Evolutionary conservation across 305 asterid species (phyloP).

Genomic region (Caryopteris hybrid): DNA sequence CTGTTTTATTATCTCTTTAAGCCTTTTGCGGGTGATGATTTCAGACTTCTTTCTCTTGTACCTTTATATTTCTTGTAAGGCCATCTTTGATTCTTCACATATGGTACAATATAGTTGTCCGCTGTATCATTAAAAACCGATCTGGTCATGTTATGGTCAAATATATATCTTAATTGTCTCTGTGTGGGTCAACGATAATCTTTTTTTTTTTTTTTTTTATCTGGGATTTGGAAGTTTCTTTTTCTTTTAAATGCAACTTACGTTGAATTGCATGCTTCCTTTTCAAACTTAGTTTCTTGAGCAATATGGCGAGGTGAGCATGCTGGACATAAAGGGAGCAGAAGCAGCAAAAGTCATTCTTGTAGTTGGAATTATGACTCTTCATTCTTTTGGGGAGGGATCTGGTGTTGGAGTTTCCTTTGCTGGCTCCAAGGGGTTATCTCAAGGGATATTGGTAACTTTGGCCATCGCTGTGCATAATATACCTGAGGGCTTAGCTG

Average conservation of each 20-base stretch:
- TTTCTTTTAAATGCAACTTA: background rate
- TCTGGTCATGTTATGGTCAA: background rate
- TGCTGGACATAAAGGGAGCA: conserved; percentile 98
- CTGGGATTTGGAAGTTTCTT: background rate
- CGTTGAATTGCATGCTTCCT: background rate
- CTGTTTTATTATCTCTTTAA: background rate
- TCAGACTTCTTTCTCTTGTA: background rate
- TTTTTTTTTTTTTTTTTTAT: too few species aligned
- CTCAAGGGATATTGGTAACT: conserved; percentile 87
- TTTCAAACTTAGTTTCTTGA: conserved; percentile 60
- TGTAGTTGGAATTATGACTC: conserved; percentile 97
- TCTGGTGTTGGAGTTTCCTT: conserved; percentile 99
- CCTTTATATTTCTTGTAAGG: background rate
- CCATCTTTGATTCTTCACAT: background rate
- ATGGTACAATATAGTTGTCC: background rate
- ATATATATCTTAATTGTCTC: too few species aligned
- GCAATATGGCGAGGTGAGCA: conserved; percentile 95
- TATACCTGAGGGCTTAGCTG: conserved; percentile 98
- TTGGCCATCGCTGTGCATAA: conserved; percentile 97
- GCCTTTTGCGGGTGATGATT: background rate
- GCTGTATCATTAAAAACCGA: background rate
- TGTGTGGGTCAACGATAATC: too few species aligned
- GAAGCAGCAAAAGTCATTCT: conserved; percentile 91
- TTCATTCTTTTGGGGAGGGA: conserved; percentile 98
- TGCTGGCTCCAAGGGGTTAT: conserved; percentile 94